A percentile compares a stretch with the other conserved stretches of the same genome.
phyloP scores from a whole-genome alignment of 306 rosid genomes.

The Cucurbita moschata region DNA sequence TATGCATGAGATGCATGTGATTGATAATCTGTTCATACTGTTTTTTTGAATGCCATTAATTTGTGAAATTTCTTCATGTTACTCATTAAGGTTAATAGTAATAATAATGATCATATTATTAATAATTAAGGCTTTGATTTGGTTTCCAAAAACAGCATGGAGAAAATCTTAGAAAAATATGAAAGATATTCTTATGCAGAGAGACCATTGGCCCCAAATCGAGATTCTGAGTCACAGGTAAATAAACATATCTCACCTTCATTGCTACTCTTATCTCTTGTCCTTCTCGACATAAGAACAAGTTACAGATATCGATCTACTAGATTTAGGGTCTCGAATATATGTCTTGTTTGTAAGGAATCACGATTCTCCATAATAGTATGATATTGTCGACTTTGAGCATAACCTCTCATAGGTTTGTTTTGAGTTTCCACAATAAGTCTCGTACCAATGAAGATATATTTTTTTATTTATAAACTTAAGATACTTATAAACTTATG shows the following conservation, averaged over 20 bases:
- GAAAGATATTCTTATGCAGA: constrained; percentile 31
- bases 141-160: constrained; percentile 32
- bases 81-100: neutral
- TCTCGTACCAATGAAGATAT: no score
- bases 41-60: neutral
- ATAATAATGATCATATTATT: neutral
- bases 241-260: neutral
- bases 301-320: neutral
- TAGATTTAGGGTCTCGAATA: neutral
- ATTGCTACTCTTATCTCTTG: neutral
- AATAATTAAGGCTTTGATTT: neutral
- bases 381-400: no score
- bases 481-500: no score
- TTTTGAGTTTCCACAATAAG: no score
- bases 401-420: no score
- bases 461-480: no score
- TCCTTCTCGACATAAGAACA: neutral
- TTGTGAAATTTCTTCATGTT: neutral
- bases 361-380: no score
- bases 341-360: neutral
- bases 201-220: constrained; percentile 6
- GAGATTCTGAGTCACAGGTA: constrained; percentile 37
- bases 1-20: neutral
- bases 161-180: constrained; percentile 39
- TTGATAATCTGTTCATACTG: no score